Percentiles rank a stretch among this genome's conserved stretches.
phyloP scores from a whole-genome alignment of 176 grass and related monocot species.

The Zizania latifolia region DNA sequence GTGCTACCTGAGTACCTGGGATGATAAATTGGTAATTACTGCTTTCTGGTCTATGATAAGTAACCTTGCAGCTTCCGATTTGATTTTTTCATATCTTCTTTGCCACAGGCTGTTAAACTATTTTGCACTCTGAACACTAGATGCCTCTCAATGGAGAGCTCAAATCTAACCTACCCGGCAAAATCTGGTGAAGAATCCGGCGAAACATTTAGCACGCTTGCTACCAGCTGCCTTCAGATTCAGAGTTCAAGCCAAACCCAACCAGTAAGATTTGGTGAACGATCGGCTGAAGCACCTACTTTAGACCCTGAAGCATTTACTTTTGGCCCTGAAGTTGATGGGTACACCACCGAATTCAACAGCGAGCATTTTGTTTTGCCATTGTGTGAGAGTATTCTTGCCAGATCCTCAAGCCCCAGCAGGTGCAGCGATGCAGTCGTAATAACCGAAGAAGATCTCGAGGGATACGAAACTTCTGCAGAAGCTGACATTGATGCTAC shows the following conservation, averaged over 20 bases:
- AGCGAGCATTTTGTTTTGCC: slow-evolving; percentile 38
- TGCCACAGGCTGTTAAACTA: slow-evolving; percentile 62
- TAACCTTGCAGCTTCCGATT: background rate
- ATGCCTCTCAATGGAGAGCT: slow-evolving; percentile 10
- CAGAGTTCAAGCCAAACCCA: background rate
- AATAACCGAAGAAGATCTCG: slow-evolving; percentile 65
- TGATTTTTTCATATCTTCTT: background rate
- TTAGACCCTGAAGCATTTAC: no score
- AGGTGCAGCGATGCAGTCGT: slow-evolving; percentile 43
- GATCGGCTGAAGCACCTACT: background rate
- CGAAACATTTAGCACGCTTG: slow-evolving; percentile 1
- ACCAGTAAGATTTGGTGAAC: background rate
- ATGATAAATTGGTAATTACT: background rate
- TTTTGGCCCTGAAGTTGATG: slow-evolving; percentile 9
- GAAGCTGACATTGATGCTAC: background rate
- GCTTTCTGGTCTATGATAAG: background rate
- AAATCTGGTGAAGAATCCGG: slow-evolving; percentile 5
- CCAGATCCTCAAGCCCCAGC: slow-evolving; percentile 28
- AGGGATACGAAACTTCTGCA: slow-evolving; percentile 50
- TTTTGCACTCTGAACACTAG: slow-evolving; percentile 21
- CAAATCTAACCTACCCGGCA: background rate
- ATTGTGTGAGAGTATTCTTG: slow-evolving; percentile 11
- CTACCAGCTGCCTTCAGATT: slow-evolving; percentile 2
- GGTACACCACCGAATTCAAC: slow-evolving; percentile 2
- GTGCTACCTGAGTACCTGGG: background rate